Conservation (phyloP, 2,329 filamentous ascomycete species). For the Aureobasidium lini region DNA sequence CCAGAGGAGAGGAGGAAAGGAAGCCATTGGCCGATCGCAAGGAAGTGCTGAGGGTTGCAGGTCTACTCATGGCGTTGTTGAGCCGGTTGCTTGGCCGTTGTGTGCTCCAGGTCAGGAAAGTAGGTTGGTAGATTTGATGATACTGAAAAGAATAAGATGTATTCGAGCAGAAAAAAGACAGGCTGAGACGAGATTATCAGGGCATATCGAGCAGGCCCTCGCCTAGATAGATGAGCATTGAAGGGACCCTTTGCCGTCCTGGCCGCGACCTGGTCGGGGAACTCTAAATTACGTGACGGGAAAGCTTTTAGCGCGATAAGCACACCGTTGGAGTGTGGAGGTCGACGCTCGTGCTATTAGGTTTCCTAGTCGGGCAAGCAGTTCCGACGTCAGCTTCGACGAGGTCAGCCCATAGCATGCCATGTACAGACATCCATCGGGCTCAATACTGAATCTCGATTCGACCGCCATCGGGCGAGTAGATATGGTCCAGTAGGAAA, state of each 20-base stretch:
- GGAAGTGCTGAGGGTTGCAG: conserved; percentile 5
- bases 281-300: conserved; percentile 11
- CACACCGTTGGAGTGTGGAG: neutral
- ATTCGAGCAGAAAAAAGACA: neutral
- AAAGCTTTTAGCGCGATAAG: conserved; percentile 11
- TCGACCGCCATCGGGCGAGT: neutral
- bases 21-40: conserved; percentile 11
- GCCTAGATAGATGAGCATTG: conserved; percentile 1
- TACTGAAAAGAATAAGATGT: neutral
- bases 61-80: conserved; percentile 7
- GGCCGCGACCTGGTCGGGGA: conserved; percentile 7
- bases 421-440: neutral
- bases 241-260: neutral
- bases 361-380: conserved; percentile 4
- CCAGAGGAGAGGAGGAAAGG: conserved; percentile 19
- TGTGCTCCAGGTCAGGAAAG: neutral
- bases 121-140: neutral
- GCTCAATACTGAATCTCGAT: neutral
- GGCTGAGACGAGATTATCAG: neutral
- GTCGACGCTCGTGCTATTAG: neutral
- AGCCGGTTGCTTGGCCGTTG: neutral
- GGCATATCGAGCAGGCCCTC: neutral
- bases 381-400: neutral
- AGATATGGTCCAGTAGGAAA: neutral
- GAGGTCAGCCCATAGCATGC: neutral